Percentiles rank a stretch among this genome's conserved stretches.
Conservation (phyloP, 768 basidiomycete genomes). For the Floccularia luteovirens region DNA sequence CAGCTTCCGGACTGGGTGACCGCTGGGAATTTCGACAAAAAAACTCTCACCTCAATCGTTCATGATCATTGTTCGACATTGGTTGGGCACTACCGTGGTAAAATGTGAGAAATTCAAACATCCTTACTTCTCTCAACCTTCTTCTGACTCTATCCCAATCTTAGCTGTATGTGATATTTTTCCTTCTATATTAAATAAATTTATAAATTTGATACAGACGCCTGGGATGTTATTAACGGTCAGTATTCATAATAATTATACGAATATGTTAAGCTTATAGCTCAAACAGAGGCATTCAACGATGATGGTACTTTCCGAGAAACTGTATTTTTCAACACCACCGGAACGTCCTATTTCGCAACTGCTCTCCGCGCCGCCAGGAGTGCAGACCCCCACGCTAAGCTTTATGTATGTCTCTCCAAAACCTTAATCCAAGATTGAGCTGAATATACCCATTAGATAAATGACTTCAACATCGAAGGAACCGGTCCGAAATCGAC, state of each 20-base stretch:
- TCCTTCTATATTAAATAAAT: not conserved
- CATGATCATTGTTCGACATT: conserved; percentile 40
- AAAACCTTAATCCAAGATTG: not conserved
- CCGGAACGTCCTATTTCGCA: conserved; percentile 28
- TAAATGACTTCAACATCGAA: conserved; percentile 21
- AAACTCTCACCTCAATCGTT: conserved; percentile 34
- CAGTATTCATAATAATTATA: conserved; percentile 25
- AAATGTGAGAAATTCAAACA: conserved; percentile 21
- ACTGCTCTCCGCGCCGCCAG: conserved; percentile 36
- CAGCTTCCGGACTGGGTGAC: conserved; percentile 47
- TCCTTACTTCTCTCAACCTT: not conserved
- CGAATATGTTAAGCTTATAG: conserved; percentile 33
- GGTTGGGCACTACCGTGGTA: conserved; percentile 41
- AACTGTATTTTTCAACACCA: conserved; percentile 33
- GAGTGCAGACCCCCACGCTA: conserved; percentile 29
- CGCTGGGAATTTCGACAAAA: conserved; percentile 30
- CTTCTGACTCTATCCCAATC: not conserved
- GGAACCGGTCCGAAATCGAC: conserved; percentile 30
- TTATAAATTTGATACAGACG: conserved; percentile 11
- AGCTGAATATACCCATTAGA: conserved; percentile 7
- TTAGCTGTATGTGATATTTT: not conserved
- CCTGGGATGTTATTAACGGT: conserved; percentile 40
- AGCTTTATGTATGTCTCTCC: conserved; percentile 1
- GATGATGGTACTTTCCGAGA: conserved; percentile 39
- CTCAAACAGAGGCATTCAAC: conserved; percentile 30